Base-by-base conservation (phyloP, 2,329 filamentous ascomycete genomes). In the Neodidymelliopsis sp. region DNA sequence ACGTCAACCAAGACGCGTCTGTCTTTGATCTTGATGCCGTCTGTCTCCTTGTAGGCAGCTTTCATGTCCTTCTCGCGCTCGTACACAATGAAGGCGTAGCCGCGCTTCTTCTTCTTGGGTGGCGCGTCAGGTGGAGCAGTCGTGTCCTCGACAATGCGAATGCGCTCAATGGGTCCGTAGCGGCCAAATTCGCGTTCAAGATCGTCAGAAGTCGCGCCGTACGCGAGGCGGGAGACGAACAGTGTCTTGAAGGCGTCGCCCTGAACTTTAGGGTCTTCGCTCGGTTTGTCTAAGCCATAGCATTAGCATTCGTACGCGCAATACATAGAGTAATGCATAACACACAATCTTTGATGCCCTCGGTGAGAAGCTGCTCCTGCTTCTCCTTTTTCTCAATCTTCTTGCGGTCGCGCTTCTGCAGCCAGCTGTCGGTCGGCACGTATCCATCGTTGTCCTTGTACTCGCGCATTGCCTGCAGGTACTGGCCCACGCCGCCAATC, bases 61-160 rank as follows among this genome's bases (percentile, higher is more conserved):
- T 95, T 95, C 92, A 97, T 97, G 73, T 97, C 94, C 76, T 93
- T 92, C 77, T 97, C 94, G 73, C 90, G 88, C 76, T 97, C 93
- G 71, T 93, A 99, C 44, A 97, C 90, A 62, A 99, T 88, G 71
- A 99, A 99, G 54, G 91, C 94, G 74, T 99, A 99, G 54, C 94
- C 94, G 66, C 88, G 83, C 69, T 95, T 90, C 76, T 92, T 91
- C 67, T 75, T 78, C 60, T 75, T 75, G 6, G 56, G 42, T 10
- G 70, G 62, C 36, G 89, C 47, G 81, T 84, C 73, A 82, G 88
- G 68, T 83, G 83, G 61, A 82, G 85, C 82, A 62, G 90, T 85
- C 4, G 85, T 87, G 71, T 96, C 88, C 65, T 85, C 85, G 61
- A 97, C 84, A 63, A 96, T 90, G 55, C 93, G 90, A 66, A 96